These are phyloP conservation scores for Neurospora sp. DNA, from an alignment of 495 filamentous ascomycete species.

Conservation along the genomic window DNA sequence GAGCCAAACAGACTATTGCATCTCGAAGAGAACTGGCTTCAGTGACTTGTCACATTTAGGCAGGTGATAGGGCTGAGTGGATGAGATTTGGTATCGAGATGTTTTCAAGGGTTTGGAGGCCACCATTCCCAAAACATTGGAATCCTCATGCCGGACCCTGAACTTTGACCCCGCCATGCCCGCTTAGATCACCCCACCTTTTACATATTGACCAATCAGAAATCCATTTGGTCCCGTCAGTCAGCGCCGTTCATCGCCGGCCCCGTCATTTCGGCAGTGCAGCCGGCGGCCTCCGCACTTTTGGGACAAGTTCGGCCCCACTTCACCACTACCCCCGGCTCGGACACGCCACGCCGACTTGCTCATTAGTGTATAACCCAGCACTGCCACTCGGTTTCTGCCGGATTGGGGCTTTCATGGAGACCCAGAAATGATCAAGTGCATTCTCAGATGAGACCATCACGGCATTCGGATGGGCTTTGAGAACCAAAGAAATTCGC, in stretches of 20 bases:
- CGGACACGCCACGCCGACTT: neutral
- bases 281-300: neutral
- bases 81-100: neutral
- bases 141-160: neutral
- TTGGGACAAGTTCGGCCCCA: neutral
- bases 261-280: neutral
- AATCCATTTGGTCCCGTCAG: neutral
- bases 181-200: neutral
- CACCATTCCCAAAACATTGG: neutral
- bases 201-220: neutral
- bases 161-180: neutral
- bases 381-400: neutral
- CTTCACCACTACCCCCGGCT: neutral
- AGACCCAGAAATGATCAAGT: too few species aligned
- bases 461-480: too few species aligned
- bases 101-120: neutral
- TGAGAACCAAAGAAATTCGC: too few species aligned
- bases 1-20: neutral
- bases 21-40: neutral
- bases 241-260: neutral
- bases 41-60: neutral
- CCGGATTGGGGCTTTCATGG: too few species aligned
- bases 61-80: neutral
- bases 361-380: neutral
- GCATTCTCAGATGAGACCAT: too few species aligned